Percentiles rank a stretch among this genome's conserved stretches.
These are phyloP conservation scores for Nymphaea colorata DNA, from an alignment of 164 flowering plant species.

Conservation along the genomic window DNA sequence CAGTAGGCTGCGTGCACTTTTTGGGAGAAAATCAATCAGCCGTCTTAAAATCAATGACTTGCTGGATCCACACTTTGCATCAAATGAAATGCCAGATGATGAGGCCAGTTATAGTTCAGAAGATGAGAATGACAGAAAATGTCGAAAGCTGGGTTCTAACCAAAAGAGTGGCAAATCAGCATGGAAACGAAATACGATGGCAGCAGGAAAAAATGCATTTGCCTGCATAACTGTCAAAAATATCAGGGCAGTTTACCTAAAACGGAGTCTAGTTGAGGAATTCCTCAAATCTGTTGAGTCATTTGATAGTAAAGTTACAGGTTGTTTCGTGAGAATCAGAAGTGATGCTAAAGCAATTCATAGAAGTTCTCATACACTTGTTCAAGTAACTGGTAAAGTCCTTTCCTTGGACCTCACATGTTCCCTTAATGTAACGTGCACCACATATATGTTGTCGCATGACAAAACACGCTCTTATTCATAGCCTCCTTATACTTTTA, in stretches of 20 bases:
- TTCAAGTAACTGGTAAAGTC: slow-evolving; percentile 50
- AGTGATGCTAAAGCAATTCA: slow-evolving; percentile 28
- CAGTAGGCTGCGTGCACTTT: slow-evolving; percentile 23
- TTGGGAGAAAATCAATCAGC: slow-evolving; percentile 35
- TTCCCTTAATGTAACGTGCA: not conserved
- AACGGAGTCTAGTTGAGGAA: slow-evolving; percentile 40
- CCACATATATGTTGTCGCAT: too few relatives aligned
- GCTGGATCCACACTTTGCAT: slow-evolving; percentile 43
- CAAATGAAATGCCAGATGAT: slow-evolving; percentile 36
- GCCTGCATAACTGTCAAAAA: slow-evolving; percentile 49
- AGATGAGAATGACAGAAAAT: slow-evolving; percentile 17
- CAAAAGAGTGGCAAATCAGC: slow-evolving; percentile 5
- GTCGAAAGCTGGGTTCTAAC: slow-evolving; percentile 6
- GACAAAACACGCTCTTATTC: not conserved
- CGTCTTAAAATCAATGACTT: slow-evolving; percentile 25
- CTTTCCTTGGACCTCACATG: not conserved
- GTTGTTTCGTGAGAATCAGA: slow-evolving; percentile 58
- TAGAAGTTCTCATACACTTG: slow-evolving; percentile 36
- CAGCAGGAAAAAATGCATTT: slow-evolving; percentile 23
- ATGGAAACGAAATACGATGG: not conserved
- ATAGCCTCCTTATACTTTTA: too few relatives aligned
- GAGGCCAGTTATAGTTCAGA: slow-evolving; percentile 20
- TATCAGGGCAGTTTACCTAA: slow-evolving; percentile 53
- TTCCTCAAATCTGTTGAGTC: slow-evolving; percentile 32
- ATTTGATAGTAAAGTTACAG: slow-evolving; percentile 45